Evolutionary conservation across 768 basidiomycete species (phyloP).

Genomic region (Lactarius pseudohatsudake): DNA sequence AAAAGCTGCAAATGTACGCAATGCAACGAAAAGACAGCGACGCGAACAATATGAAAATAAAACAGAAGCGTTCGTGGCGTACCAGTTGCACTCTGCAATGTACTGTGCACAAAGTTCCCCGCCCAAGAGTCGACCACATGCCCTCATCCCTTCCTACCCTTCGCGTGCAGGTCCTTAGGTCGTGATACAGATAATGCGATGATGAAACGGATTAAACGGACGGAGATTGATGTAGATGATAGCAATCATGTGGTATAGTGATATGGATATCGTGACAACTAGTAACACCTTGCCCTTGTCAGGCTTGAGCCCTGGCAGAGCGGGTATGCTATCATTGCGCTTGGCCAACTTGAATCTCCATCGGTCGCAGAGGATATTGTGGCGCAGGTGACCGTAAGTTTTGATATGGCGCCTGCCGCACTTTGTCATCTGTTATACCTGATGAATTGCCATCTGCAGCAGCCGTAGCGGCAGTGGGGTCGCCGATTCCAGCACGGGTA

Average conservation of each 20-base stretch:
- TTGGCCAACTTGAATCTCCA: constrained; percentile 38
- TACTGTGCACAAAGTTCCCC: not conserved
- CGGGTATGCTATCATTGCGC: constrained; percentile 29
- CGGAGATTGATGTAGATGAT: constrained; percentile 27
- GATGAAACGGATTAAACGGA: constrained; percentile 17
- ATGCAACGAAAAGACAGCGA: not conserved
- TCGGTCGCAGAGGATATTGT: constrained; percentile 31
- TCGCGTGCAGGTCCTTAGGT: constrained; percentile 8
- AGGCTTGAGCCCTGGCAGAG: not conserved
- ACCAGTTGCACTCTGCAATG: constrained; percentile 14
- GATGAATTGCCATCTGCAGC: constrained; percentile 49
- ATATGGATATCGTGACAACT: constrained; percentile 25
- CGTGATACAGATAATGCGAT: constrained; percentile 22
- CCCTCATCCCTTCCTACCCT: not conserved
- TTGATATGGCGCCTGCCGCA: constrained; percentile 23
- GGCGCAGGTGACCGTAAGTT: constrained; percentile 29
- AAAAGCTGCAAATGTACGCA: not conserved
- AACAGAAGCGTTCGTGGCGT: not conserved
- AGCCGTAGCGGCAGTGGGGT: constrained; percentile 72
- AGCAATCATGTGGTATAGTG: constrained; percentile 25
- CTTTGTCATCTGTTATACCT: constrained; percentile 29
- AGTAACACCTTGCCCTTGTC: constrained; percentile 9
- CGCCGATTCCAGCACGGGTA: constrained; percentile 91
- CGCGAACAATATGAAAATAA: not conserved
- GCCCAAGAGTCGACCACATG: not conserved